These are phyloP conservation scores for Dianthus caryophyllus DNA, from an alignment of 148 eudicot species.

Conservation along the genomic window DNA sequence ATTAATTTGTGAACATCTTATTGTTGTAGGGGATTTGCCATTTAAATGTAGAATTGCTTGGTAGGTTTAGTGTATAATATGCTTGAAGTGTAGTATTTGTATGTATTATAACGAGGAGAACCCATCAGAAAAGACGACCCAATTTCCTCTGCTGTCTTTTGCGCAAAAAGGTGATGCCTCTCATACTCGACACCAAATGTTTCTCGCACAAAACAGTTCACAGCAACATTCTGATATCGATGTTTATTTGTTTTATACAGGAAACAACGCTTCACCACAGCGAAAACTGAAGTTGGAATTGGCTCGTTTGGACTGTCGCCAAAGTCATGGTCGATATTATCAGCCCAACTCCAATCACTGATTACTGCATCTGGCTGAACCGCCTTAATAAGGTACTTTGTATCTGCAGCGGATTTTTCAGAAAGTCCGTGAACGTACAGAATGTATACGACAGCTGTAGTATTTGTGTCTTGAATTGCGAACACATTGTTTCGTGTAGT, in stretches of 20 bases:
- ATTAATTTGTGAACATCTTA: too few species aligned
- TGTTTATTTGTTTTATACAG: constrained; percentile 41
- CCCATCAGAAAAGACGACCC: constrained; percentile 52
- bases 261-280: constrained; percentile 60
- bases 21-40: too few species aligned
- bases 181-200: constrained; percentile 61
- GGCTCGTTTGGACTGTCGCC: too few species aligned
- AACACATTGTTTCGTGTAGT: constrained; percentile 61
- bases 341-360: too few species aligned
- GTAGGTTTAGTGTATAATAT: too few species aligned
- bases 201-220: constrained; percentile 54
- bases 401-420: constrained; percentile 56
- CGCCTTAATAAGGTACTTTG: too few species aligned
- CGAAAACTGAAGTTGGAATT: too few species aligned
- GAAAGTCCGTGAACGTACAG: constrained; percentile 66
- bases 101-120: constrained; percentile 14
- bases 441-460: constrained; percentile 44
- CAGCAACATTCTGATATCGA: constrained; percentile 55
- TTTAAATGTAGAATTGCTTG: too few species aligned
- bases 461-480: constrained; percentile 45
- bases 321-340: too few species aligned
- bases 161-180: constrained; percentile 55
- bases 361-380: too few species aligned
- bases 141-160: constrained; percentile 53
- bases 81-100: too few species aligned